Conservation (phyloP, 495 filamentous ascomycete genomes). For the Hypoxylon crocopeplum region DNA sequence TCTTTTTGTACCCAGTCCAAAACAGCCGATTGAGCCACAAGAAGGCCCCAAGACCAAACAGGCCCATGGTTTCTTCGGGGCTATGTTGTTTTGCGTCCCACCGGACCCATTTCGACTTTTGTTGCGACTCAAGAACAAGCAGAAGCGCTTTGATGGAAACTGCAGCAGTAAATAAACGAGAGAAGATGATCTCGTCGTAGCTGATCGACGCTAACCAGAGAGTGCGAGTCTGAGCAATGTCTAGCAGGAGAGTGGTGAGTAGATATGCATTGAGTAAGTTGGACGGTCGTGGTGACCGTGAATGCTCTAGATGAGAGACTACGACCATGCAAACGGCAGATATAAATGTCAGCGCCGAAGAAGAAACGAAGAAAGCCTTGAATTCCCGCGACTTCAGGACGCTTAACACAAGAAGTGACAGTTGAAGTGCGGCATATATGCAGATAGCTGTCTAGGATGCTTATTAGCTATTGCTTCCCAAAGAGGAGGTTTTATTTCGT, state of each 20-base stretch:
- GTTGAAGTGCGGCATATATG: slow-evolving; percentile 49
- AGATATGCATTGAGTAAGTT: slow-evolving; percentile 66
- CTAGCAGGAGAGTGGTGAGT: slow-evolving; percentile 64
- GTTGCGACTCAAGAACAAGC: slow-evolving; percentile 59
- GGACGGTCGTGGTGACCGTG: slow-evolving; percentile 61
- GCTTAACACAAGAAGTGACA: slow-evolving; percentile 55
- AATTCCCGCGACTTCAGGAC: slow-evolving; percentile 45
- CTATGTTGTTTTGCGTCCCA: slow-evolving; percentile 51
- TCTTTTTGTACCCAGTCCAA: slow-evolving; percentile 49
- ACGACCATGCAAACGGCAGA: slow-evolving; percentile 46
- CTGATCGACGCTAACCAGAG: slow-evolving; percentile 60
- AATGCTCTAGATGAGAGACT: slow-evolving; percentile 66
- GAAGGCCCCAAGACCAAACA: slow-evolving; percentile 60
- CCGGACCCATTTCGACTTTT: slow-evolving; percentile 55
- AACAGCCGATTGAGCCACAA: slow-evolving; percentile 68
- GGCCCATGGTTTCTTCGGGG: slow-evolving; percentile 65
- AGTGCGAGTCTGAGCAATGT: slow-evolving; percentile 61
- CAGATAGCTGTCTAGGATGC: slow-evolving; percentile 49
- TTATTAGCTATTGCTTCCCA: slow-evolving; percentile 4
- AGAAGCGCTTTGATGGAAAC: slow-evolving; percentile 58
- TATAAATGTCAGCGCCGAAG: slow-evolving; percentile 48
- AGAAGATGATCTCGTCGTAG: slow-evolving; percentile 38
- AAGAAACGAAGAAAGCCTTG: slow-evolving; percentile 50
- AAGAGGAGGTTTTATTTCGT: slow-evolving; percentile 22
- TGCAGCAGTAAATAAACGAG: slow-evolving; percentile 54